These are phyloP conservation scores for Komagataea norvegica DNA, from an alignment of 1,139 yeast genomes.

Conservation along the genomic window DNA sequence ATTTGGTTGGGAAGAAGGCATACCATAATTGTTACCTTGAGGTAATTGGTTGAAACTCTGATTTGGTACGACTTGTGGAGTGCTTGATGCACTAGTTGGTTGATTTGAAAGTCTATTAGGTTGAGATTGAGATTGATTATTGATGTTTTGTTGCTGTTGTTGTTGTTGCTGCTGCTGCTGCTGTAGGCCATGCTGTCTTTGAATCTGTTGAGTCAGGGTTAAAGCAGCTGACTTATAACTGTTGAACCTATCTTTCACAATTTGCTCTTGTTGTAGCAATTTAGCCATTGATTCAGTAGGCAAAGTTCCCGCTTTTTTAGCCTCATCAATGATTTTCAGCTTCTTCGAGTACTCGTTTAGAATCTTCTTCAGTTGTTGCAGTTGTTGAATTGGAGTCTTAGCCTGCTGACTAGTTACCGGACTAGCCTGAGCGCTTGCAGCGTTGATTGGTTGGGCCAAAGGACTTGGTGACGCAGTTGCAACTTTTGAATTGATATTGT, in stretches of 20 bases:
- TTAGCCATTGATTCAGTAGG: conserved; percentile 30
- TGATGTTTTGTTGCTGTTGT: conserved; percentile 21
- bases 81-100: conserved; percentile 4
- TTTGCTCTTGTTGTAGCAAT: conserved; percentile 30
- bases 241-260: conserved; percentile 19
- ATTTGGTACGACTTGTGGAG: conserved; percentile 3
- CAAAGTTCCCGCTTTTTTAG: conserved; percentile 31
- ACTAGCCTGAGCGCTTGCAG: conserved; percentile 2
- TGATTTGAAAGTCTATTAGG: conserved; percentile 4
- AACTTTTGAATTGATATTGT: conserved; percentile 8
- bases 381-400: conserved; percentile 26
- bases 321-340: conserved; percentile 33
- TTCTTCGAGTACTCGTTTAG: conserved; percentile 44
- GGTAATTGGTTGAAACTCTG: conserved; percentile 5
- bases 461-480: conserved; percentile 21
- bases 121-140: conserved; percentile 6
- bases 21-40: conserved; percentile 4
- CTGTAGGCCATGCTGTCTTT: conserved; percentile 25
- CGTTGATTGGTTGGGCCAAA: conserved; percentile 11
- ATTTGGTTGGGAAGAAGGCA: conserved; percentile 16
- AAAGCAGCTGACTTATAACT: conserved; percentile 23
- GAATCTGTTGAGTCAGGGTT: conserved; percentile 19
- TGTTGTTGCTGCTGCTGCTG: conserved; percentile 20
- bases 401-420: conserved; percentile 9
- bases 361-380: conserved; percentile 29